phyloP scores from a whole-genome alignment of 306 rosid genomes.

The Crotalaria pallida region DNA sequence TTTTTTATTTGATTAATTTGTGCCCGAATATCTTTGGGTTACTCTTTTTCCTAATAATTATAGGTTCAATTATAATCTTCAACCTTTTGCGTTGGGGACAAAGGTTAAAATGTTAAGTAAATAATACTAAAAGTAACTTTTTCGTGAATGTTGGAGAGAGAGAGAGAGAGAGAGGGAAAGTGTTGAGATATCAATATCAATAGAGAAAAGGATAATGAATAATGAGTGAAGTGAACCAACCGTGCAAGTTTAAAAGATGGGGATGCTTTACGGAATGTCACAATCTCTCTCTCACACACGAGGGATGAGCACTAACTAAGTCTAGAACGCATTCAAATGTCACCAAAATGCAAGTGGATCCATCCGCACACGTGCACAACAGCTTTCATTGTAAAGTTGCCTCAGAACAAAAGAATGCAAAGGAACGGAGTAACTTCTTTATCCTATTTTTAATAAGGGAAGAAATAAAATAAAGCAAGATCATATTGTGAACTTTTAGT shows the following conservation, averaged over 20 bases:
- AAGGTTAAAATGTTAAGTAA: constrained; percentile 21
- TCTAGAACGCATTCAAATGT: constrained; percentile 42
- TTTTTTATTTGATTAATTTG: background rate
- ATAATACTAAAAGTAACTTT: constrained; percentile 21
- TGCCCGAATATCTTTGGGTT: background rate
- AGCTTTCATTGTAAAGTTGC: constrained; percentile 23
- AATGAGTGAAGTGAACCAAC: constrained; percentile 42
- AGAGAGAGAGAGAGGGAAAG: background rate
- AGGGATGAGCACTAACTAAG: constrained; percentile 37
- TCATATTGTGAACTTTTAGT: background rate
- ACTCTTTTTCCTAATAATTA: constrained; percentile 6
- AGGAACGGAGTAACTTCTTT: background rate
- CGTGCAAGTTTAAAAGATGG: constrained; percentile 51
- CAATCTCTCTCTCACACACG: constrained; percentile 45
- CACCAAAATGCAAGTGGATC: constrained; percentile 33
- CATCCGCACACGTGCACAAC: constrained; percentile 56
- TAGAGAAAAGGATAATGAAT: constrained; percentile 14
- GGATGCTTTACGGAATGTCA: constrained; percentile 31
- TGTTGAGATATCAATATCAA: constrained; percentile 39
- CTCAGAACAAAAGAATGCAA: background rate
- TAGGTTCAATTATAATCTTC: constrained; percentile 1
- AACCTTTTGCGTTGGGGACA: background rate
- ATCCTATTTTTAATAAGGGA: background rate
- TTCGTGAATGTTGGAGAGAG: background rate
- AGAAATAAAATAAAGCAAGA: background rate